Evolutionary conservation across 352 stramenopile species (phyloP), one percentile per base, ranked within the genome.

Genomic region (Hyaloperonospora brassicae): DNA sequence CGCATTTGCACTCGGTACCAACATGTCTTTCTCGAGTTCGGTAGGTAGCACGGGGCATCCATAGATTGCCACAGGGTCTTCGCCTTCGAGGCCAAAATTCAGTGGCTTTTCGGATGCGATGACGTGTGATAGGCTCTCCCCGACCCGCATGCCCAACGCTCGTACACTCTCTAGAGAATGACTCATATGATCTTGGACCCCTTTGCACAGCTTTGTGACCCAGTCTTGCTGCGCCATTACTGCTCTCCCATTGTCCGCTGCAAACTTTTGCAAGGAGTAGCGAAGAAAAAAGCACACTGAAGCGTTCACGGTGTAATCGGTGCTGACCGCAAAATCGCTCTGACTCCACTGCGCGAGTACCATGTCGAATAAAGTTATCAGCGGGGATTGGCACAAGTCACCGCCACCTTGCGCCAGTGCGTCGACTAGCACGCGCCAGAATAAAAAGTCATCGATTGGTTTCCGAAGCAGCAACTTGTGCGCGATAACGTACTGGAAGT

Each of bases 141-240:
- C 80, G 10, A 90, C 74, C 9, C 76, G 73, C 77, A 90, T 90
- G 1, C 77, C 80, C 23, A 88, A 57, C 13, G 57, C 38, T 34
- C 77, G 75, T 42, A 80, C 71, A n/a, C 68, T 57, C 55, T 80
- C 66, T 6, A 86, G 45, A 2, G 76, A 86, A 48, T 88, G 73
- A 7, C 55, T 66, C 73, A 90, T 86, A 62, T 88, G 78, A 11
- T 73, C 61, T 64, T 90, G 80, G 2, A 90, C 73, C 11, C 80
- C 80, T 51, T 85, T 81, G 51, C 77, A 87, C 11, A 90, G 40
- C 55, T 82, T 81, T 17, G 73, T 66, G 11, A 75, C 74, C 77
- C 80, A 90, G 42, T 85, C 73, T 22, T 63, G 64, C 3, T 73
- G 31, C 2, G 34, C 47, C n/a, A 81, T 74, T 27, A 40, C 27